Evolutionary conservation across 2,329 filamentous ascomycete genomes (phyloP), one percentile per base, ranked within the genome.

Genomic region (Zalaria sp.): DNA sequence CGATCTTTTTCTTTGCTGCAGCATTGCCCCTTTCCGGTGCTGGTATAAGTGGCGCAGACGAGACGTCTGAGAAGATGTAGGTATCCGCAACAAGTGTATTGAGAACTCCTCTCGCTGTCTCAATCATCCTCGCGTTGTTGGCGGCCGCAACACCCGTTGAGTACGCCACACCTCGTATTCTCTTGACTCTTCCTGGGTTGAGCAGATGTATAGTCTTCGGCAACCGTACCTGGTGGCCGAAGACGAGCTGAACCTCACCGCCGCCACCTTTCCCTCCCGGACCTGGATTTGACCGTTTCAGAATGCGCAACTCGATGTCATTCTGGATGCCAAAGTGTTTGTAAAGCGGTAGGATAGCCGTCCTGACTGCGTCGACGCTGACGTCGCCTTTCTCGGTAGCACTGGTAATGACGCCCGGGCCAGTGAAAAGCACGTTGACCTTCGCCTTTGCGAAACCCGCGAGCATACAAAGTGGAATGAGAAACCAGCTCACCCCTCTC

Each of bases 111-210:
- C 89, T 73, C 7, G 88, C 87, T 2, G 82, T 77, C 55, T 94
- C 84, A 55, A 96, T 98, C 83, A 95, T 93, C 49, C 91, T 75
- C 47, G 82, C 84, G 58, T 96, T 98, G 60, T 95, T 95, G 39
- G 82, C 87, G 0, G 84, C 89, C 7, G 84, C 83, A 1, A 96
- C 88, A 37, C 93, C 91, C 1, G 85, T 87, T 42, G 83, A 83
- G 63, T 96, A 98, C 38, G 91, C 88, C 35, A 98, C 91, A 45
- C 91, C 91, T 43, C 89, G 75, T 50, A 98, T 83, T 51, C 79
- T 78, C 72, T 87, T 89, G 54, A 98, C 81, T 43, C 84, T 72
- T 5, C 91, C 91, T 0, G 88, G 78, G 48, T 77, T 83, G 52
- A 93, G 72, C 42, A 95, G 65, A 62, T 98, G 91, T 57, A 98